Base-by-base conservation (phyloP, 2,329 filamentous ascomycete species). In the Pseudocercospora crystallina region DNA sequence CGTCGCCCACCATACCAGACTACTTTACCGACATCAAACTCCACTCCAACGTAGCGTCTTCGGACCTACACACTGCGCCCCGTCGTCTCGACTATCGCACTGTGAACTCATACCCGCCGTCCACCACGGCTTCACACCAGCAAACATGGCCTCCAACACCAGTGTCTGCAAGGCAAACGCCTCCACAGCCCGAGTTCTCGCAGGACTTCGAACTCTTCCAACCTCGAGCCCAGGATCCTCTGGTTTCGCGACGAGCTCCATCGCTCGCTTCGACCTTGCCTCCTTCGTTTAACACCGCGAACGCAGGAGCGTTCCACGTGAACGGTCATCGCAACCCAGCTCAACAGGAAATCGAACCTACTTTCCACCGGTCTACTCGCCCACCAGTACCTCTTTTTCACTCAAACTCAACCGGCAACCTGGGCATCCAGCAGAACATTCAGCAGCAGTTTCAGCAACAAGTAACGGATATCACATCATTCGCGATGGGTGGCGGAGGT, bases 161-260 rank as follows among this genome's bases (percentile, higher is more conserved):
- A 71, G 66, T 74, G 68, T 65, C 71, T 73, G 71, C 76, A 72
- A 69, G 70, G 72, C 68, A 73, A 71, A 77, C 74, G 70, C 75
- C 77, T 62, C 50, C 50, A 47, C 66, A 71, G 67, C 69, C 68
- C 63, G 69, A 67, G 64, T 75, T 73, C 71, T 70, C 66, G 49
- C 69, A 85, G 78, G 87, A 90, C 84, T 90, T 90, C 71, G 84
- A 88, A 75, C 82, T 90, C 79, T 89, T 85, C 84, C 73, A 79
- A 64, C 73, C 55, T 60, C 65, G 54, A 57, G 62, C 71, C 58
- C 72, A 60, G 67, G 68, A 63, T 67, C 69, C 62, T 44, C 71
- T 60, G 66, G 67, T 66, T 47, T 69, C 66, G 57, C 73, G 67
- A 63, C 72, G 73, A 71, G 77, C 75, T 75, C 73, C 72, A 69